Evolutionary conservation across 805 yeast species (phyloP).

Genomic region (Teunomyces pallodes): DNA sequence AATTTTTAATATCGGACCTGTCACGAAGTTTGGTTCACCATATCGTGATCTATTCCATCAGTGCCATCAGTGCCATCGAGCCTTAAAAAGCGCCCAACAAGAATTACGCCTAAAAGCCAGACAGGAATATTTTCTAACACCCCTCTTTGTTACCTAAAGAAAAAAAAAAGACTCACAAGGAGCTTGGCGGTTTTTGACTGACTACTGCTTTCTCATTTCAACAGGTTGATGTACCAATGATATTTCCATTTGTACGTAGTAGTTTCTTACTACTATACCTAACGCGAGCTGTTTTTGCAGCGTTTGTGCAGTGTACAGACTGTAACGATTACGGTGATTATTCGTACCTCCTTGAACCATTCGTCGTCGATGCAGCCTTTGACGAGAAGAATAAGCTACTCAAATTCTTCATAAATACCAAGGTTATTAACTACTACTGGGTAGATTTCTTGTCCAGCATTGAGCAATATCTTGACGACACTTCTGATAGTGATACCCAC

Average conservation of each 20-base stretch:
- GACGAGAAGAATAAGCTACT: constrained; percentile 27
- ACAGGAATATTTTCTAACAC: neutral
- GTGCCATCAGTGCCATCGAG: too few relatives aligned
- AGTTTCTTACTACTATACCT: neutral
- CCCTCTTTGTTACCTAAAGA: neutral
- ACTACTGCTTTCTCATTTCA: neutral
- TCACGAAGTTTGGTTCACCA: too few relatives aligned
- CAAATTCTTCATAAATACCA: constrained; percentile 35
- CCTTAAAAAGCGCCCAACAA: too few relatives aligned
- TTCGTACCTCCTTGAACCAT: constrained; percentile 18
- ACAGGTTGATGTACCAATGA: neutral
- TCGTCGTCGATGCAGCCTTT: constrained; percentile 35
- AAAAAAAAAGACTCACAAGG: neutral
- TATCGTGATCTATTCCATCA: too few relatives aligned
- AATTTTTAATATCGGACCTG: too few relatives aligned
- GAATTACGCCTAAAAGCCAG: too few relatives aligned
- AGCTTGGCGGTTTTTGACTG: too few relatives aligned
- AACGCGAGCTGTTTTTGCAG: neutral
- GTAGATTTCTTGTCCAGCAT: neutral
- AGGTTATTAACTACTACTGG: constrained; percentile 15
- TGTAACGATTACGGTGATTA: constrained; percentile 10
- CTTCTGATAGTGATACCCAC: neutral
- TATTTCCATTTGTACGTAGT: neutral
- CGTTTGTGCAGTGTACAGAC: neutral
- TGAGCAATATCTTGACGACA: neutral